Conservation (phyloP, 2,329 filamentous ascomycete species). For the Claviceps sp. region DNA sequence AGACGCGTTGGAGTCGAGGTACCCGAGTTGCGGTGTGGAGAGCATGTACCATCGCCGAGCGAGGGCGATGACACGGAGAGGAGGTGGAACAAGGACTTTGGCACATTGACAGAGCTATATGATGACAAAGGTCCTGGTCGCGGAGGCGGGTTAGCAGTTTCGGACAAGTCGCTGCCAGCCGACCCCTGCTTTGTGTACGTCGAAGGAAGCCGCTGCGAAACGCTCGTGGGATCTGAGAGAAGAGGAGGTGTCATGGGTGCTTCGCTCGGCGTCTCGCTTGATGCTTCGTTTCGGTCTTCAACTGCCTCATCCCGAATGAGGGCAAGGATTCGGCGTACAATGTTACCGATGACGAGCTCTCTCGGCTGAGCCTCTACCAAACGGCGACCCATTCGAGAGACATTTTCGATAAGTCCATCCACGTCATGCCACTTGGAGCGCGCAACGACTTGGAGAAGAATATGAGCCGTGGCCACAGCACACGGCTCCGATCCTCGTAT, state of each 20-base stretch:
- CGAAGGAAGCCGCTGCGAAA: conserved; percentile 18
- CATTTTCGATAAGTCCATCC: conserved; percentile 62
- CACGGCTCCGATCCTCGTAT: conserved; percentile 80
- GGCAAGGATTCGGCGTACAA: conserved; percentile 78
- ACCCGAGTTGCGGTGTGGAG: conserved; percentile 35
- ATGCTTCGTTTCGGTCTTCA: conserved; percentile 56
- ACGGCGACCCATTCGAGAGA: conserved; percentile 64
- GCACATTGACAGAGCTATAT: conserved; percentile 49
- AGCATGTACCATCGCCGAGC: conserved; percentile 21
- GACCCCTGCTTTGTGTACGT: conserved; percentile 23
- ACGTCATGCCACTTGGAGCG: conserved; percentile 68
- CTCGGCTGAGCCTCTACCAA: conserved; percentile 74
- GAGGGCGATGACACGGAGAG: conserved; percentile 57
- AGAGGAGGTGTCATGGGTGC: conserved; percentile 24
- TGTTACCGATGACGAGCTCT: conserved; percentile 88
- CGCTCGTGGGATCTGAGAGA: conserved; percentile 19
- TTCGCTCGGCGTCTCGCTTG: conserved; percentile 47
- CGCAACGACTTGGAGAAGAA: conserved; percentile 76
- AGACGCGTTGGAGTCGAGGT: conserved; percentile 34
- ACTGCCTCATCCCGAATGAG: conserved; percentile 85
- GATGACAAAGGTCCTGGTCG: conserved; percentile 51
- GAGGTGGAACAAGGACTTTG: conserved; percentile 77
- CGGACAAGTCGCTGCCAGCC: conserved; percentile 16
- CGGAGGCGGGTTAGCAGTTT: conserved; percentile 15
- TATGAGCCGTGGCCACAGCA: conserved; percentile 79